Conservation (phyloP, 2,329 filamentous ascomycete genomes). For the Alternaria gansuensis region DNA sequence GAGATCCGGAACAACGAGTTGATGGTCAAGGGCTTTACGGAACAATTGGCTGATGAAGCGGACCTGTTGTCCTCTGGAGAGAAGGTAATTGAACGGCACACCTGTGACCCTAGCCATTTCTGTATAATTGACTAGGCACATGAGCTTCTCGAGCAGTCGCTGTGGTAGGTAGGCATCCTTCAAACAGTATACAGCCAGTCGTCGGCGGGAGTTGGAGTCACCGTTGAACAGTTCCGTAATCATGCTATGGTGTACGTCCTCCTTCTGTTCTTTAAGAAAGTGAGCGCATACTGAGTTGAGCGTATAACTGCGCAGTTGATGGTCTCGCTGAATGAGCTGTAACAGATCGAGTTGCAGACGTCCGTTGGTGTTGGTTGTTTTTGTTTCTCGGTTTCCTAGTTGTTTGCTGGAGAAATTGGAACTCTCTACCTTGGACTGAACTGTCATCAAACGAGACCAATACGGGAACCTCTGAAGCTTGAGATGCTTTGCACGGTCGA, state of each 20-base stretch:
- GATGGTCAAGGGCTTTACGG: conserved; percentile 90
- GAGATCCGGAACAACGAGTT: conserved; percentile 91
- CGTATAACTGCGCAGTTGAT: conserved; percentile 95
- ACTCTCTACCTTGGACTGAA: conserved; percentile 75
- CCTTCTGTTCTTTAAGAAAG: conserved; percentile 96
- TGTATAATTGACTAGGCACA: conserved; percentile 98
- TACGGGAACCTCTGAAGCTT: conserved; percentile 83
- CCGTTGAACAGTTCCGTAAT: conserved; percentile 98
- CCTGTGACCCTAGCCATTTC: conserved; percentile 99
- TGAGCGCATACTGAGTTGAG: conserved; percentile 95
- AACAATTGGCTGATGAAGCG: conserved; percentile 98
- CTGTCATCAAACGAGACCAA: conserved; percentile 80
- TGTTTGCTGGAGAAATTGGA: conserved; percentile 97
- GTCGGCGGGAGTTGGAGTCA: conserved; percentile 87
- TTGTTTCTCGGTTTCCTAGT: conserved; percentile 95
- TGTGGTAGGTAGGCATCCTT: conserved; percentile 98
- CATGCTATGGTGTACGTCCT: conserved; percentile 99
- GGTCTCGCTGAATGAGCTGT: conserved; percentile 93
- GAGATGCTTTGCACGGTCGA: conserved; percentile 85
- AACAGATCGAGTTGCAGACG: conserved; percentile 90
- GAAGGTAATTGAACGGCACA: conserved; percentile 93
- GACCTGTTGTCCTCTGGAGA: conserved; percentile 92
- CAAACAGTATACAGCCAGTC: conserved; percentile 92
- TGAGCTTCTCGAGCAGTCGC: conserved; percentile 94
- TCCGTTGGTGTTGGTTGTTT: conserved; percentile 92